Conservation (phyloP, 1,284 basidiomycete genomes). For the Fomes fomentarius region DNA sequence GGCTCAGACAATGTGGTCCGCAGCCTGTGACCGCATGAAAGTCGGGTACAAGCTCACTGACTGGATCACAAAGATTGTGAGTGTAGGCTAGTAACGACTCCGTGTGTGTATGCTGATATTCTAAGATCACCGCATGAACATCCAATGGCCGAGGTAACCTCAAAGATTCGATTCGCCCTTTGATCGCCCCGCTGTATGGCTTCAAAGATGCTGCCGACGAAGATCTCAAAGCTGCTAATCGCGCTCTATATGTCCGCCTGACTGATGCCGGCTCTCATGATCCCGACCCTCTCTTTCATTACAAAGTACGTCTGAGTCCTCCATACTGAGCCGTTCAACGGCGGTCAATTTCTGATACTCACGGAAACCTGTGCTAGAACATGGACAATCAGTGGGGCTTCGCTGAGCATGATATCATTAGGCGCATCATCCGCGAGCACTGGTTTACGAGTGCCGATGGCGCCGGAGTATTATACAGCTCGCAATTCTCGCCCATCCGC, state of each 20-base stretch:
- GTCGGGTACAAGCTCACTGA: background rate
- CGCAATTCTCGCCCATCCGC: background rate
- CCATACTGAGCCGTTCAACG: background rate
- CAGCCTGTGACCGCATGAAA: background rate
- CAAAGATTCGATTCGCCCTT: conserved; percentile 4
- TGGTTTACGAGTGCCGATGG: background rate
- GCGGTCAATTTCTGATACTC: background rate
- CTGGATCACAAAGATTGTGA: background rate
- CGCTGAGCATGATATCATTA: background rate
- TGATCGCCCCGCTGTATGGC: background rate
- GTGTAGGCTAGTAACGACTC: background rate
- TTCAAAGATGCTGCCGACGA: background rate
- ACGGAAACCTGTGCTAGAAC: background rate
- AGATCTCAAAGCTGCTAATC: background rate
- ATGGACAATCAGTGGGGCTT: background rate
- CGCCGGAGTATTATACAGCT: background rate
- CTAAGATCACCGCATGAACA: background rate
- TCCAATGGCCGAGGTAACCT: conserved; percentile 5
- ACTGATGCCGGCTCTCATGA: background rate
- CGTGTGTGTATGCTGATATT: background rate
- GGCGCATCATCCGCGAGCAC: background rate
- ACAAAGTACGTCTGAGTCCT: background rate
- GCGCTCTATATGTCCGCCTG: background rate
- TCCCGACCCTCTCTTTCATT: conserved; percentile 3
- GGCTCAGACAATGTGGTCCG: background rate